Conservation (phyloP, 2,329 filamentous ascomycete species). For the Triangularia setosa region DNA sequence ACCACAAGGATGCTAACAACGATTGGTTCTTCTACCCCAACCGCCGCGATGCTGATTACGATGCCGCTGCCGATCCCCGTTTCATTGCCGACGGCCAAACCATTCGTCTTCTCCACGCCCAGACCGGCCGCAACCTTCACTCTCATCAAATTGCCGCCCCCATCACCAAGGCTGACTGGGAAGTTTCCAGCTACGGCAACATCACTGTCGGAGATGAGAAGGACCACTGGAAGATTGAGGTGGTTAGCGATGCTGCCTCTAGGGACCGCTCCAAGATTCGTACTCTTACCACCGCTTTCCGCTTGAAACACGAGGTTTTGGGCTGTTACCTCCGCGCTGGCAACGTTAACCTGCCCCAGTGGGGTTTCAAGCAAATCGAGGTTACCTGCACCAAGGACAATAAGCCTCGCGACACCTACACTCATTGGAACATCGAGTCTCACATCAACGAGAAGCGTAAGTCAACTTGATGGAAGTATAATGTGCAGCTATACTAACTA, state of each 20-base stretch:
- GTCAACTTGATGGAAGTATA: slow-evolving; percentile 3
- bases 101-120: slow-evolving; percentile 86
- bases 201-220: slow-evolving; percentile 93
- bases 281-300: slow-evolving; percentile 90
- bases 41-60: slow-evolving; percentile 69
- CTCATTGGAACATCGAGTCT: slow-evolving; percentile 97
- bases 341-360: slow-evolving; percentile 94
- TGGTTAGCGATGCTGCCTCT: slow-evolving; percentile 84
- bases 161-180: slow-evolving; percentile 80
- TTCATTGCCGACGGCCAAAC: slow-evolving; percentile 74
- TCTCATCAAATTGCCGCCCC: slow-evolving; percentile 88
- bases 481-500: slow-evolving; percentile 30
- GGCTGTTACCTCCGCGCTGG: slow-evolving; percentile 93
- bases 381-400: slow-evolving; percentile 92
- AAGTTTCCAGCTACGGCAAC: slow-evolving; percentile 96
- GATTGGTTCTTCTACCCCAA: slow-evolving; percentile 99
- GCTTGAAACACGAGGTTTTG: slow-evolving; percentile 74
- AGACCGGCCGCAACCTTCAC: slow-evolving; percentile 95
- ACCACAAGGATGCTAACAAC: slow-evolving; percentile 99
- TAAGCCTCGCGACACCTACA: slow-evolving; percentile 88
- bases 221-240: slow-evolving; percentile 94
- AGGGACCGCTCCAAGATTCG: slow-evolving; percentile 80
- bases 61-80: slow-evolving; percentile 65
- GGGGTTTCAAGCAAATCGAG: slow-evolving; percentile 99
- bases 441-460: slow-evolving; percentile 90